phyloP scores from a whole-genome alignment of 495 filamentous ascomycete genomes.

The Penicillium samsonianum region DNA sequence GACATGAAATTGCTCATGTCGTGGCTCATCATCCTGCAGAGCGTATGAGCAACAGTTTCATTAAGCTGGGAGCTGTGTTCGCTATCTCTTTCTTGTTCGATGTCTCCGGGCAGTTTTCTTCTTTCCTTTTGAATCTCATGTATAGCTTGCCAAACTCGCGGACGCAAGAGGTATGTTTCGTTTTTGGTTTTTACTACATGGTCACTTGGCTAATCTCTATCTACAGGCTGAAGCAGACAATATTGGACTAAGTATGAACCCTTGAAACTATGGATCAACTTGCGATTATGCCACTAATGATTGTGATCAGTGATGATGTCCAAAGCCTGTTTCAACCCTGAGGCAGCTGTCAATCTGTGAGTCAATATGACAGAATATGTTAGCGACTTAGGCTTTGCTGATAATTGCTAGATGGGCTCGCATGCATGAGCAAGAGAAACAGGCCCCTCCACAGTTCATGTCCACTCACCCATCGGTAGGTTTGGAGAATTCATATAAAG shows the following conservation, averaged over 20 bases:
- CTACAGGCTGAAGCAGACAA: slow-evolving; percentile 71
- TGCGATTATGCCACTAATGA: slow-evolving; percentile 28
- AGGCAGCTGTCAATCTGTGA: slow-evolving; percentile 64
- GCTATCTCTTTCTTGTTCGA: slow-evolving; percentile 51
- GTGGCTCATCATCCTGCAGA: slow-evolving; percentile 80
- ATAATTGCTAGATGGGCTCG: slow-evolving; percentile 58
- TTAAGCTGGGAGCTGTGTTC: slow-evolving; percentile 56
- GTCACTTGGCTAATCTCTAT: slow-evolving; percentile 3
- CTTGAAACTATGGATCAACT: slow-evolving; percentile 30
- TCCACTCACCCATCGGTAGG: slow-evolving; percentile 83
- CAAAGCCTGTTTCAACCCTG: slow-evolving; percentile 70
- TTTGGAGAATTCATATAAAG: slow-evolving; percentile 8
- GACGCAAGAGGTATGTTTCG: slow-evolving; percentile 57
- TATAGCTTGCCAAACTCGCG: slow-evolving; percentile 71
- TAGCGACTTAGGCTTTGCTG: not conserved
- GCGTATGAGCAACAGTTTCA: slow-evolving; percentile 63
- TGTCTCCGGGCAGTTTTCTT: slow-evolving; percentile 46
- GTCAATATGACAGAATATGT: slow-evolving; percentile 4
- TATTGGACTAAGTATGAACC: slow-evolving; percentile 68
- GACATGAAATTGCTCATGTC: slow-evolving; percentile 94
- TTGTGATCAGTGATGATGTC: slow-evolving; percentile 57
- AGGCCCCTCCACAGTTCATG: slow-evolving; percentile 70
- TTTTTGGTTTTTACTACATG: not conserved
- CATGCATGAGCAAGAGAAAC: slow-evolving; percentile 66
- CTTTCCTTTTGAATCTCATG: slow-evolving; percentile 57